These are phyloP conservation scores for Cystofilobasidium macerans DNA, from an alignment of 768 basidiomycete genomes.

Conservation along the genomic window DNA sequence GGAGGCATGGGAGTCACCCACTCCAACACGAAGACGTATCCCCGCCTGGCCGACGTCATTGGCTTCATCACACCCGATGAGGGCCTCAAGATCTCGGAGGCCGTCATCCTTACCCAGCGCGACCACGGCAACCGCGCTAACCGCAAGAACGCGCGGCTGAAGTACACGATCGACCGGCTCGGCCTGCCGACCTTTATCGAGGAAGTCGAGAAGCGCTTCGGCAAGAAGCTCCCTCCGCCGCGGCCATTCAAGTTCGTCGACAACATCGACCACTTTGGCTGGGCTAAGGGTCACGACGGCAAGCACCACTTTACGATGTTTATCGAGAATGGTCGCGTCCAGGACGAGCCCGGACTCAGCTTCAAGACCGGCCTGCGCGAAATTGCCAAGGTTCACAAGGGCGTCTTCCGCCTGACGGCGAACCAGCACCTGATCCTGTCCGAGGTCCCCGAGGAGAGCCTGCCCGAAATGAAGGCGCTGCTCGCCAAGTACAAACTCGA, in stretches of 20 bases:
- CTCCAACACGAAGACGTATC: constrained; percentile 97
- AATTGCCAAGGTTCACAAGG: constrained; percentile 90
- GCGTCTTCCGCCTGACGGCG: constrained; percentile 79
- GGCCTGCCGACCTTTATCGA: constrained; percentile 74
- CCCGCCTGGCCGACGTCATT: constrained; percentile 70
- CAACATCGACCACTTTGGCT: constrained; percentile 90
- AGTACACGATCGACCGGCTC: constrained; percentile 96
- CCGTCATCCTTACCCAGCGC: constrained; percentile 82
- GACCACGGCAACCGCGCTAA: constrained; percentile 92
- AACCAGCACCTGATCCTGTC: constrained; percentile 90
- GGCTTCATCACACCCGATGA: constrained; percentile 88
- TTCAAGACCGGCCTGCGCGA: constrained; percentile 89
- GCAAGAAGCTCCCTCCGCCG: constrained; percentile 60
- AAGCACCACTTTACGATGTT: constrained; percentile 84
- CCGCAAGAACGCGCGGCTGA: constrained; percentile 53
- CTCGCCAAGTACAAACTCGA: constrained; percentile 80
- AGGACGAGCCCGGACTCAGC: constrained; percentile 76
- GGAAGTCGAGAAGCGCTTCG: constrained; percentile 80
- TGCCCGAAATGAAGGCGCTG: constrained; percentile 64
- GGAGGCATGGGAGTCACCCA: constrained; percentile 99
- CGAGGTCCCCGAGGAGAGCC: constrained; percentile 62
- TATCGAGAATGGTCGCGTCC: constrained; percentile 95
- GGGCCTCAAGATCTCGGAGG: constrained; percentile 75
- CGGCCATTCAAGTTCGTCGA: constrained; percentile 69
- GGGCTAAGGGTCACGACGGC: constrained; percentile 77